A percentile compares a stretch with the other conserved stretches of the same genome.
Evolutionary conservation across 352 stramenopile species (phyloP).

Genomic region (Globisporangium heterothallicum): DNA sequence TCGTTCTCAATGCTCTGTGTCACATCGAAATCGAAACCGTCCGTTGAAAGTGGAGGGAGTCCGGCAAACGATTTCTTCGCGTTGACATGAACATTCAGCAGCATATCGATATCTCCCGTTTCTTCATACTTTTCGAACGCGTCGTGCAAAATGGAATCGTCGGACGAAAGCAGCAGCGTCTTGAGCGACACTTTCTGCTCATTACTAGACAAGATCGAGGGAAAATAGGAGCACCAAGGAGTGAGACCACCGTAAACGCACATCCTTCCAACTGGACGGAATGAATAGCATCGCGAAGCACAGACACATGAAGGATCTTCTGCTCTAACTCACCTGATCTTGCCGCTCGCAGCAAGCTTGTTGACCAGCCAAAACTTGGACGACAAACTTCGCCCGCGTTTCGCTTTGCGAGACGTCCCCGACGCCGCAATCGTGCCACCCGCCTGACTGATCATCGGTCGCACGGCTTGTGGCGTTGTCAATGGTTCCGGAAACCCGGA

Average conservation of each 20-base stretch:
- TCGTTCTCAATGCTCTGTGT: conserved; percentile 80
- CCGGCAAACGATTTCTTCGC: conserved; percentile 60
- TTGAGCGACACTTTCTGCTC: conserved; percentile 82
- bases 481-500: conserved; percentile 24
- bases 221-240: too few species aligned
- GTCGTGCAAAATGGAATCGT: conserved; percentile 62
- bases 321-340: conserved; percentile 72
- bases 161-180: conserved; percentile 70
- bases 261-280: too few species aligned
- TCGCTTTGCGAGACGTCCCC: conserved; percentile 44
- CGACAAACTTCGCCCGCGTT: conserved; percentile 66
- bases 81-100: conserved; percentile 62
- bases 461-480: conserved; percentile 11
- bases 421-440: conserved; percentile 6
- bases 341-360: conserved; percentile 70
- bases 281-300: too few species aligned
- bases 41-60: conserved; percentile 48
- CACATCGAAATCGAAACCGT: conserved; percentile 70
- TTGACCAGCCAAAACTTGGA: conserved; percentile 86
- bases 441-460: conserved; percentile 23
- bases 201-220: too few species aligned
- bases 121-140: conserved; percentile 80
- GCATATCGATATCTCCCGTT: conserved; percentile 65
- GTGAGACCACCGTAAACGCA: too few species aligned
- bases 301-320: too few species aligned